Evolutionary conservation across 2,329 filamentous ascomycete species (phyloP), one percentile per base, ranked within the genome.

Genomic region (Cladosporium phlei): DNA sequence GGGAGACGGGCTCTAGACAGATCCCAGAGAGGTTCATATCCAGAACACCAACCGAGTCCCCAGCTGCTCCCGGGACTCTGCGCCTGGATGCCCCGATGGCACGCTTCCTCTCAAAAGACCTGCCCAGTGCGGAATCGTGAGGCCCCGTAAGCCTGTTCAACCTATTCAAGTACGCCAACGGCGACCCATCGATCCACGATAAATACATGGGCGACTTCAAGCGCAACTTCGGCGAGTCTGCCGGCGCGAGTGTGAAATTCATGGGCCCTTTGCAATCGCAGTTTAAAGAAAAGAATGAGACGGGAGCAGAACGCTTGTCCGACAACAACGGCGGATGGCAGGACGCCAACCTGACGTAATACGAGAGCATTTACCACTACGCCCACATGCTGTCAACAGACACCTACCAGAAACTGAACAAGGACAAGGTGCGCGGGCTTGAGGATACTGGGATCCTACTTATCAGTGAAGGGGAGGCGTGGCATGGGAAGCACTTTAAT

Each of bases 121-220:
- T 51, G 4, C 53, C 53, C 5, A 11, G n/a, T n/a, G n/a, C n/a
- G n/a, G n/a, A n/a, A n/a, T n/a, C n/a, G n/a, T n/a, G n/a, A n/a
- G n/a, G 10, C 2, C 53, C 53, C 8, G 47, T 51, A 19, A 52
- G 51, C 37, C 47, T 52, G n/a, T 53, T 55, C 49, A 55, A 55
- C 20, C 35, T 55, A n/a, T 55, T 55, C 51, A 47, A 49, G 14
- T 55, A 55, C 35, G 35, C 20, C 1, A 42, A 53, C 17, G 38
- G 30, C 7, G 51, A 55, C 21, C 37, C 47, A 10, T 30, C 27
- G 5, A 20, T 34, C 12, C 53, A 55, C 25, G 49, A 55, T 25
- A 37, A 47, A 3, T 55, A 55, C 35, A 55, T 55, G 53, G 32
- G 34, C 16, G 49, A 48, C 12, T 53, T 55, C 34, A 55, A 55